These are phyloP conservation scores for Poa annua DNA, from an alignment of 176 grass and related monocot genomes.

Conservation along the genomic window DNA sequence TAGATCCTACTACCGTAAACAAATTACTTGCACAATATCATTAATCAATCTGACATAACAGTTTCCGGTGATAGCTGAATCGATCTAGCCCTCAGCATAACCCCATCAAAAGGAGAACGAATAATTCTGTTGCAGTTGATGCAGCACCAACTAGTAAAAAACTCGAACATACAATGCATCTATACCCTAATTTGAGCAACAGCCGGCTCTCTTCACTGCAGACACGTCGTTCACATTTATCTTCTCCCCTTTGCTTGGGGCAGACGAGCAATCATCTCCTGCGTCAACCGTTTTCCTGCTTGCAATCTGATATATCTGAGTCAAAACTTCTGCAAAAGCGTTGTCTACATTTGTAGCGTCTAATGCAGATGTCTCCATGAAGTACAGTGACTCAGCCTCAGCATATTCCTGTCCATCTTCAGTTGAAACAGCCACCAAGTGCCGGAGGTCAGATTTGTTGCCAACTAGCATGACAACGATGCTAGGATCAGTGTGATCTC, in stretches of 20 bases:
- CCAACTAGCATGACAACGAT: constrained; percentile 58
- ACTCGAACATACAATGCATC: constrained; percentile 10
- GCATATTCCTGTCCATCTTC: constrained; percentile 63
- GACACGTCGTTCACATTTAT: constrained; percentile 64
- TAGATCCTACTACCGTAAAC: constrained; percentile 17
- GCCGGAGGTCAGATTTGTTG: constrained; percentile 65
- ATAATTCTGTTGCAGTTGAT: constrained; percentile 31
- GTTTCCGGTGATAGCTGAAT: constrained; percentile 19
- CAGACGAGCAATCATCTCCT: constrained; percentile 39
- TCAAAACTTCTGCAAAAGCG: constrained; percentile 62
- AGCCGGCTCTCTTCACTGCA: constrained; percentile 50
- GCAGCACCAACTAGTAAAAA: constrained; percentile 32
- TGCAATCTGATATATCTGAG: constrained; percentile 55
- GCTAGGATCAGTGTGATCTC: constrained; percentile 61
- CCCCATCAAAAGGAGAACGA: constrained; percentile 16
- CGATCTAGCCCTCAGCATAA: constrained; percentile 15
- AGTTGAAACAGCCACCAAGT: constrained; percentile 64
- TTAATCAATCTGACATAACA: constrained; percentile 32
- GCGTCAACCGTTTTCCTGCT: constrained; percentile 52
- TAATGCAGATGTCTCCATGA: constrained; percentile 65
- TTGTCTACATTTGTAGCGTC: constrained; percentile 59
- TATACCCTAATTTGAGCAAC: constrained; percentile 58
- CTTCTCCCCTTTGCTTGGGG: constrained; percentile 52
- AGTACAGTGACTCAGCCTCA: constrained; percentile 60
- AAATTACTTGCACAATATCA: constrained; percentile 23